phyloP scores from a whole-genome alignment of 495 filamentous ascomycete genomes.

The Hypoxylon fuscum region DNA sequence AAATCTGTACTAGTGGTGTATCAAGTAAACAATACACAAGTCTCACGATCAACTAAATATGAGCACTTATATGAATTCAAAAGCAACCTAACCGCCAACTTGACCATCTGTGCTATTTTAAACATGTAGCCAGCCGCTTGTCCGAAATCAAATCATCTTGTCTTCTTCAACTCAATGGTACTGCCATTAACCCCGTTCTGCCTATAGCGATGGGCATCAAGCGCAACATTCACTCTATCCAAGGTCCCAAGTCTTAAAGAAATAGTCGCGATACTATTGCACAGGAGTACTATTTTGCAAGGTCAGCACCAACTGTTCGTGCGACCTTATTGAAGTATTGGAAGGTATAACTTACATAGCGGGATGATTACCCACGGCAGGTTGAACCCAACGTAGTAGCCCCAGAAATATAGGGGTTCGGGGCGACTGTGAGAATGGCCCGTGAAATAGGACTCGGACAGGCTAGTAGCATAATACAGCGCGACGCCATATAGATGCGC shows the following conservation, averaged over 20 bases:
- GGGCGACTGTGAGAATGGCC: conserved; percentile 73
- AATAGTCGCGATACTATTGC: conserved; percentile 57
- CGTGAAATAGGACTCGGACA: conserved; percentile 69
- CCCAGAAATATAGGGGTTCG: conserved; percentile 85
- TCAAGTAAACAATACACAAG: no score
- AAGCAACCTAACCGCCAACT: not conserved
- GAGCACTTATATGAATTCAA: not conserved
- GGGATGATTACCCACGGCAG: conserved; percentile 87
- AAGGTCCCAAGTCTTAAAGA: conserved; percentile 57
- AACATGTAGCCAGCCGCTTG: not conserved
- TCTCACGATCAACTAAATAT: no score
- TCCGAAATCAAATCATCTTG: conserved; percentile 18
- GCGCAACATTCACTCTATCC: conserved; percentile 45
- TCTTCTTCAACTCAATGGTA: conserved; percentile 36
- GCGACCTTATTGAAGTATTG: not conserved
- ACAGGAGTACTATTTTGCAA: conserved; percentile 58
- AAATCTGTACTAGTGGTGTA: no score
- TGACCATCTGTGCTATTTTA: not conserved
- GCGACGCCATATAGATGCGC: conserved; percentile 88
- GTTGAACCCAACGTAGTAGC: conserved; percentile 89
- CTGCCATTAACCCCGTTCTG: not conserved
- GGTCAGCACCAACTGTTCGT: not conserved
- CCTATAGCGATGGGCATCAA: conserved; percentile 34
- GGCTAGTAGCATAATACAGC: conserved; percentile 85
- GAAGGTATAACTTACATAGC: conserved; percentile 38